Evolutionary conservation across 441 rosid species (phyloP).

Genomic region (Rhodomyrtus psidioides): DNA sequence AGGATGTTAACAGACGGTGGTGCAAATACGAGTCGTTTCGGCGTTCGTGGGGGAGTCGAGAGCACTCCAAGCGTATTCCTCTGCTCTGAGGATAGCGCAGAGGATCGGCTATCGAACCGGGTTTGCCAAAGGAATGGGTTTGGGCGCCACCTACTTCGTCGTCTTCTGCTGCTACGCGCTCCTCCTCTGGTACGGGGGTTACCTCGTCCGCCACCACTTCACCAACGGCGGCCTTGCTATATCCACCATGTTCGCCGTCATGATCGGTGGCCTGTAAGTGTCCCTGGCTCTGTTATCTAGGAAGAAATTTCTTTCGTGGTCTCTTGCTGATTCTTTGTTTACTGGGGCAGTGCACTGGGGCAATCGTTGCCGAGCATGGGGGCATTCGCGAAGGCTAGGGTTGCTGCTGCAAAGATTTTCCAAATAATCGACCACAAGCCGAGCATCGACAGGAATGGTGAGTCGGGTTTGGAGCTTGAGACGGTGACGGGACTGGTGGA

Average conservation of each 20-base stretch:
- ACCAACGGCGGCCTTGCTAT: conserved; percentile 99
- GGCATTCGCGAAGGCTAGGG: conserved; percentile 91
- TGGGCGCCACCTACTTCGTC: conserved; percentile 96
- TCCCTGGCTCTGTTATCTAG: neutral
- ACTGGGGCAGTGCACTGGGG: conserved; percentile 61
- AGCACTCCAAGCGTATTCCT: conserved; percentile 74
- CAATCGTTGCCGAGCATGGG: conserved; percentile 95
- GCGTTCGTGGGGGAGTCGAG: conserved; percentile 96
- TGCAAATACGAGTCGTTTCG: conserved; percentile 85
- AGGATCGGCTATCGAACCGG: conserved; percentile 86
- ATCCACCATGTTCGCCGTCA: conserved; percentile 96
- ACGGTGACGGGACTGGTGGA: conserved; percentile 78
- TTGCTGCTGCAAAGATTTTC: conserved; percentile 89
- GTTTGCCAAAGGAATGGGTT: conserved; percentile 89
- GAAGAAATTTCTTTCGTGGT: neutral
- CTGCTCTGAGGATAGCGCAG: conserved; percentile 73
- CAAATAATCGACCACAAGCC: conserved; percentile 90
- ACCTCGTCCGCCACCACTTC: conserved; percentile 84
- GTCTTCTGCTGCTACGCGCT: conserved; percentile 96
- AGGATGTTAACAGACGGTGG: conserved; percentile 53
- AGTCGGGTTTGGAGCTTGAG: conserved; percentile 62
- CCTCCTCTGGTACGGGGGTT: conserved; percentile 98
- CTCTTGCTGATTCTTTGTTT: neutral
- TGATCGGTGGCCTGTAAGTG: conserved; percentile 98
- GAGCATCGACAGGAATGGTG: conserved; percentile 47